These are phyloP conservation scores for Colletotrichum costaricense DNA, from an alignment of 2,329 filamentous ascomycete species.

Conservation along the genomic window DNA sequence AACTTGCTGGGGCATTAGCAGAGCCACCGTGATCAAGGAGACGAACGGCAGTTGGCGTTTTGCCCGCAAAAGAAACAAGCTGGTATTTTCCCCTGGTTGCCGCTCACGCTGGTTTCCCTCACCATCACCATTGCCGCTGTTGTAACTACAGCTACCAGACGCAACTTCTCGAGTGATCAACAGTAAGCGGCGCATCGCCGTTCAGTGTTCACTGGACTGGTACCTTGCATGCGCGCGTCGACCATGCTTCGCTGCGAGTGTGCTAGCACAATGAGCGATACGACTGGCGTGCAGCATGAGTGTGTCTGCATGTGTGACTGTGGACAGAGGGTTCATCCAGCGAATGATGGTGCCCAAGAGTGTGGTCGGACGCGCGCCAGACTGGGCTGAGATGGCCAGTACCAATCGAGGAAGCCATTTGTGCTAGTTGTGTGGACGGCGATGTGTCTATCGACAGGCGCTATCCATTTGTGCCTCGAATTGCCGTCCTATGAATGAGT, in stretches of 20 bases:
- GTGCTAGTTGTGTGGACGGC: constrained; percentile 36
- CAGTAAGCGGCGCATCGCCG: constrained; percentile 21
- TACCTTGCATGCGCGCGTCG: constrained; percentile 32
- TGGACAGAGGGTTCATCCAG: constrained; percentile 24
- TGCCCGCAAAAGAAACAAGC: constrained; percentile 11
- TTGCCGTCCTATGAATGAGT: constrained; percentile 31
- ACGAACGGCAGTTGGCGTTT: constrained; percentile 28
- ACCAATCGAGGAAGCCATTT: constrained; percentile 33
- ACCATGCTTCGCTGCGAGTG: constrained; percentile 10
- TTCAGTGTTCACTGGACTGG: constrained; percentile 20
- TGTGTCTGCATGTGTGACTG: constrained; percentile 33
- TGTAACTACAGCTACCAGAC: constrained; percentile 14
- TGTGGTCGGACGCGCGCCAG: constrained; percentile 32
- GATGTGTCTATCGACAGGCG: constrained; percentile 25
- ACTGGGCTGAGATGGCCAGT: constrained; percentile 23
- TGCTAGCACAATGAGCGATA: constrained; percentile 29
- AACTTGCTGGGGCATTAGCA: not conserved
- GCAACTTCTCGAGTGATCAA: constrained; percentile 14
- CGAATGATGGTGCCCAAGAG: constrained; percentile 30
- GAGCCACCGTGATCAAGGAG: constrained; percentile 19
- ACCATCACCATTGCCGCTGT: constrained; percentile 22
- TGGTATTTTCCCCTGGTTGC: constrained; percentile 2
- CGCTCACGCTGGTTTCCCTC: constrained; percentile 17
- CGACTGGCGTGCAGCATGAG: constrained; percentile 34
- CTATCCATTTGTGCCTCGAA: constrained; percentile 22